Conservation (phyloP, 78 protist species). For the Dictyostelium discoideum region DNA sequence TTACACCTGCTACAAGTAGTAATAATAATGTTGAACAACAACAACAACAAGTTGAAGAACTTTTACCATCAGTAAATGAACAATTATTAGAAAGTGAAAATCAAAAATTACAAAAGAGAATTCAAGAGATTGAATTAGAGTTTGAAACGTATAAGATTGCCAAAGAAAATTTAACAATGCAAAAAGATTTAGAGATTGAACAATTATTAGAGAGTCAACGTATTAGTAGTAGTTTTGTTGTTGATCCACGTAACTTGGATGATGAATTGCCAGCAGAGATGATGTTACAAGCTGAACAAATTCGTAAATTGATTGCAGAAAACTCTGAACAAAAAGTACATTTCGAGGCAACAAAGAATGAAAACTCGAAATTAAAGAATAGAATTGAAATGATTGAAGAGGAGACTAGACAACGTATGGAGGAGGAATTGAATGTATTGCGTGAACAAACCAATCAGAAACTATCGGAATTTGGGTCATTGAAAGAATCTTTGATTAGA, state of each 20-base stretch:
- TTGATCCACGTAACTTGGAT: background rate
- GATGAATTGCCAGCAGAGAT: conserved; percentile 67
- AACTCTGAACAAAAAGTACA: conserved; percentile 21
- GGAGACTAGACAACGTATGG: conserved; percentile 61
- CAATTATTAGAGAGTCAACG: background rate
- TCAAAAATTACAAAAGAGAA: background rate
- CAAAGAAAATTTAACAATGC: background rate
- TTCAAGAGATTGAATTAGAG: background rate
- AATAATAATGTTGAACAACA: background rate
- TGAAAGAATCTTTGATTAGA: conserved; percentile 58
- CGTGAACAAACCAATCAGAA: conserved; percentile 71
- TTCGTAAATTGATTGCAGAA: conserved; percentile 30
- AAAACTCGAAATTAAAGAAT: conserved; percentile 6
- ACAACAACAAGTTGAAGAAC: background rate
- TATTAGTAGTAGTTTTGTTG: conserved; percentile 15
- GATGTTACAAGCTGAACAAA: conserved; percentile 75
- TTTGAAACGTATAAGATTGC: conserved; percentile 6
- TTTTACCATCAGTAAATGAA: background rate
- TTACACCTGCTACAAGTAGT: background rate
- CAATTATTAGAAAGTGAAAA: background rate
- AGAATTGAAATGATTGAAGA: conserved; percentile 32
- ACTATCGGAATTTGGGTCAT: conserved; percentile 45
- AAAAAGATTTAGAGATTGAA: conserved; percentile 4
- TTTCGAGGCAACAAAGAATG: conserved; percentile 12
- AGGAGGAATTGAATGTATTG: conserved; percentile 51